These are phyloP conservation scores for Globisporangium nagaii DNA, from an alignment of 352 stramenopile species.

Conservation along the genomic window DNA sequence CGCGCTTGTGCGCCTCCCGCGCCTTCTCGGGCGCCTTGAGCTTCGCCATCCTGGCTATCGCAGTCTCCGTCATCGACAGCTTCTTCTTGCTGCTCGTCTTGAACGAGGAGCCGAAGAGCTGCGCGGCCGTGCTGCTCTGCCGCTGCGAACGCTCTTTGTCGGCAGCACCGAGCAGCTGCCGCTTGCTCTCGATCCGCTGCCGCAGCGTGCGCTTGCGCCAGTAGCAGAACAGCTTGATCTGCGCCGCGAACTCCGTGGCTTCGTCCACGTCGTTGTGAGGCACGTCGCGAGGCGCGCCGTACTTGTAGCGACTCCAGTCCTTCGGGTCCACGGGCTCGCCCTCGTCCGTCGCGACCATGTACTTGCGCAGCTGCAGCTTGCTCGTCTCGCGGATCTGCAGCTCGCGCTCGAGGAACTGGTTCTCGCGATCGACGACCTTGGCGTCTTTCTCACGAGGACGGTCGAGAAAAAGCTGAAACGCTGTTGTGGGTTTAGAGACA, in stretches of 20 bases:
- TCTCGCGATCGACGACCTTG: conserved; percentile 34
- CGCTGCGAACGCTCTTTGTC: conserved; percentile 10
- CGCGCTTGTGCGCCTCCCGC: not conserved
- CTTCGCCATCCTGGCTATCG: not conserved
- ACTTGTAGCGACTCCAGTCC: conserved; percentile 62
- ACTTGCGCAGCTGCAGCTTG: conserved; percentile 54
- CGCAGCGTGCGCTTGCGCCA: conserved; percentile 41
- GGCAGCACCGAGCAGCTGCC: conserved; percentile 28
- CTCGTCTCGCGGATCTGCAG: conserved; percentile 47
- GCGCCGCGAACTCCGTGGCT: conserved; percentile 37
- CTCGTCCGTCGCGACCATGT: conserved; percentile 64
- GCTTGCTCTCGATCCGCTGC: conserved; percentile 26
- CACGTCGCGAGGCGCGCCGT: conserved; percentile 30
- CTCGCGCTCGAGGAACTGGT: conserved; percentile 55
- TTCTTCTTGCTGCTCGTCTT: not conserved
- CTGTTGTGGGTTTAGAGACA: conserved; percentile 1
- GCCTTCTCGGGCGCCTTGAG: not conserved
- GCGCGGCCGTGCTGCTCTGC: not conserved
- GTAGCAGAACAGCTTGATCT: conserved; percentile 50
- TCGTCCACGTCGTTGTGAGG: conserved; percentile 44
- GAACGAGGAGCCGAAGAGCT: not conserved
- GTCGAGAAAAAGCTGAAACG: conserved; percentile 40
- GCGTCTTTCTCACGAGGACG: conserved; percentile 35
- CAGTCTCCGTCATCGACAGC: not conserved
- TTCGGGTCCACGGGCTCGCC: conserved; percentile 49